Percentiles rank a stretch among this genome's conserved stretches.
phyloP scores from a whole-genome alignment of 495 filamentous ascomycete genomes.

The Aspergillus leporis region DNA sequence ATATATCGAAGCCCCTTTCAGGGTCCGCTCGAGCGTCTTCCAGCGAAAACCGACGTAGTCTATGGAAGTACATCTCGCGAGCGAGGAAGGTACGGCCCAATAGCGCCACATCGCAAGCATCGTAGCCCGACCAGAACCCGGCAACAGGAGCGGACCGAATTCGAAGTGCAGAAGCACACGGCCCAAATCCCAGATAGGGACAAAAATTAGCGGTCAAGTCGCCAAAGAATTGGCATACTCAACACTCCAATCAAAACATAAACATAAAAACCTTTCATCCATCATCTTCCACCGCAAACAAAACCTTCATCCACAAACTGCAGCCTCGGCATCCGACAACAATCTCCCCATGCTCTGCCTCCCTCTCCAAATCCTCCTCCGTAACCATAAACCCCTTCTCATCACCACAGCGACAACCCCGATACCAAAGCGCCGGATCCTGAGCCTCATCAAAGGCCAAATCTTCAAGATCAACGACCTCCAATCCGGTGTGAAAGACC shows the following conservation, averaged over 20 bases:
- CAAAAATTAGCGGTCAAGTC: too few species aligned
- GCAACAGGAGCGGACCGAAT: neutral
- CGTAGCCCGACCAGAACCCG: neutral
- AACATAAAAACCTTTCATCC: too few species aligned
- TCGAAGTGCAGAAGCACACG: neutral
- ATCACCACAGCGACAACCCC: constrained; percentile 80
- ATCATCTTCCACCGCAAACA: constrained; percentile 62
- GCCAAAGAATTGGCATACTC: neutral
- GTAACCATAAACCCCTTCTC: constrained; percentile 66
- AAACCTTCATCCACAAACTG: constrained; percentile 76
- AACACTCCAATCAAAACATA: too few species aligned
- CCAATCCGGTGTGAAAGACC: constrained; percentile 66
- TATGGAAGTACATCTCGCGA: neutral
- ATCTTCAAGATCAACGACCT: constrained; percentile 84
- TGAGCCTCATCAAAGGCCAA: constrained; percentile 54
- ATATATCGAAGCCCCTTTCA: neutral
- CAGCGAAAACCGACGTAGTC: too few species aligned
- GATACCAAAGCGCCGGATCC: constrained; percentile 55
- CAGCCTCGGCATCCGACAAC: constrained; percentile 78
- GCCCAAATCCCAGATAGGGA: neutral
- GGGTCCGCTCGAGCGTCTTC: neutral
- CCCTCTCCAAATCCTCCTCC: constrained; percentile 70
- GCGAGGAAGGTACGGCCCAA: neutral
- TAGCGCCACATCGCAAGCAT: too few species aligned
- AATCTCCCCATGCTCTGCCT: constrained; percentile 63